phyloP scores from a whole-genome alignment of 2,329 filamentous ascomycete genomes.

The Coniochaeta sp. region DNA sequence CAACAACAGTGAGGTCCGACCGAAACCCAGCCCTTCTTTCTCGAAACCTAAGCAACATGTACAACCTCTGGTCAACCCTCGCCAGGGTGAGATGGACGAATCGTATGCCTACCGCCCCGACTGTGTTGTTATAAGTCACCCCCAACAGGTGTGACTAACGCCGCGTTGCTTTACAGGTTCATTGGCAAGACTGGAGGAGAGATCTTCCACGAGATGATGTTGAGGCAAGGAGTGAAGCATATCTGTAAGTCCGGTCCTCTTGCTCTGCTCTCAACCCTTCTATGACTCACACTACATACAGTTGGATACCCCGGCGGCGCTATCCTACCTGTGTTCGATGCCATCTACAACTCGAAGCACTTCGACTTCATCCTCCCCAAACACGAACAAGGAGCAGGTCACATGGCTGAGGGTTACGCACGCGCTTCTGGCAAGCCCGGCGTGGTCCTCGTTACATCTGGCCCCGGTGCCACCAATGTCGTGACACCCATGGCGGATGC shows the following conservation, averaged over 20 bases:
- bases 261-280: conserved; percentile 1
- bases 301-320: conserved; percentile 91
- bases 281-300: conserved; percentile 22
- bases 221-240: conserved; percentile 84
- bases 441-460: conserved; percentile 93
- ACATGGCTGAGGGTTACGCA: conserved; percentile 98
- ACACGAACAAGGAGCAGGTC: conserved; percentile 95
- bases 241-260: conserved; percentile 61
- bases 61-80: conserved; percentile 58
- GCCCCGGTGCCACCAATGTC: conserved; percentile 93
- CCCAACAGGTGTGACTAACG: conserved; percentile 8
- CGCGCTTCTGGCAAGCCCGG: conserved; percentile 89
- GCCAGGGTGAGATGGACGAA: conserved; percentile 64
- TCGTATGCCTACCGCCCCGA: conserved; percentile 50
- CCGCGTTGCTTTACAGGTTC: conserved; percentile 50
- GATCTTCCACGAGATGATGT: conserved; percentile 99
- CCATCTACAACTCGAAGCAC: conserved; percentile 95
- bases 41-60: conserved; percentile 51
- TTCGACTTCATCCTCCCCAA: conserved; percentile 93
- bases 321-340: conserved; percentile 96
- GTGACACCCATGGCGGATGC: conserved; percentile 96
- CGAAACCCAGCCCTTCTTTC: conserved; percentile 57
- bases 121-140: conserved; percentile 3
- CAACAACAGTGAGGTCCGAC: conserved; percentile 44
- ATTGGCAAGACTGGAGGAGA: conserved; percentile 93